A percentile compares a stretch with the other conserved stretches of the same genome.
phyloP scores from a whole-genome alignment of 371 early-diverging fungal genomes.

The Mucor indicus region DNA sequence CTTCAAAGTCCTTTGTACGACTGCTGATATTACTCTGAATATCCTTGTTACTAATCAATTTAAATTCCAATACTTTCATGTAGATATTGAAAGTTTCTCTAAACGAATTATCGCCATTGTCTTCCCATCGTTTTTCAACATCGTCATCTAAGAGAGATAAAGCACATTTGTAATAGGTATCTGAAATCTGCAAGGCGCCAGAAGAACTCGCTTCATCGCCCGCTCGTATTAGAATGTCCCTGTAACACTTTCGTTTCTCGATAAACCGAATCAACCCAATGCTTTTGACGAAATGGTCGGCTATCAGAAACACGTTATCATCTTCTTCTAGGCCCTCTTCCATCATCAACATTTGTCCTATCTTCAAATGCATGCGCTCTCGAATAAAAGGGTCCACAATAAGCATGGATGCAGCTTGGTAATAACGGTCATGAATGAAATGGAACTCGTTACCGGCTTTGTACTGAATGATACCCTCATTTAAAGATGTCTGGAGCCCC shows the following conservation, averaged over 20 bases:
- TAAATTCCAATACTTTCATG: slow-evolving; percentile 28
- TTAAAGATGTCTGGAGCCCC: slow-evolving; percentile 34
- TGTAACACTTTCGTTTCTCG: slow-evolving; percentile 17
- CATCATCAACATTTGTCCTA: slow-evolving; percentile 35
- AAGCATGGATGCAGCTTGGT: slow-evolving; percentile 38
- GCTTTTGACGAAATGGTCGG: slow-evolving; percentile 43
- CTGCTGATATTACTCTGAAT: too few species aligned
- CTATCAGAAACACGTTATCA: slow-evolving; percentile 29
- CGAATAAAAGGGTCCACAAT: slow-evolving; percentile 16
- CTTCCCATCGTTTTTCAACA: slow-evolving; percentile 19
- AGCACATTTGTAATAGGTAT: slow-evolving; percentile 28
- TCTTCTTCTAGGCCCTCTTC: slow-evolving; percentile 19
- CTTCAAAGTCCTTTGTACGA: too few species aligned
- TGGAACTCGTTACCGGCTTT: slow-evolving; percentile 34
- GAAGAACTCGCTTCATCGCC: slow-evolving; percentile 34
- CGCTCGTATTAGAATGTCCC: slow-evolving; percentile 28
- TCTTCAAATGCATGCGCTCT: slow-evolving; percentile 37
- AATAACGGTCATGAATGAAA: slow-evolving; percentile 44
- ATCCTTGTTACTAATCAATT: slow-evolving; percentile 18
- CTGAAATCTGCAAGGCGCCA: slow-evolving; percentile 32
- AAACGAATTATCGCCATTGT: slow-evolving; percentile 27
- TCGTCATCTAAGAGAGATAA: slow-evolving; percentile 21
- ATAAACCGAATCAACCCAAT: slow-evolving; percentile 21
- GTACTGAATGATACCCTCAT: slow-evolving; percentile 39
- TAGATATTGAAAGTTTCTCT: slow-evolving; percentile 36